Base-by-base conservation (phyloP, 2,329 filamentous ascomycete genomes). In the Apiospora malaysiana region DNA sequence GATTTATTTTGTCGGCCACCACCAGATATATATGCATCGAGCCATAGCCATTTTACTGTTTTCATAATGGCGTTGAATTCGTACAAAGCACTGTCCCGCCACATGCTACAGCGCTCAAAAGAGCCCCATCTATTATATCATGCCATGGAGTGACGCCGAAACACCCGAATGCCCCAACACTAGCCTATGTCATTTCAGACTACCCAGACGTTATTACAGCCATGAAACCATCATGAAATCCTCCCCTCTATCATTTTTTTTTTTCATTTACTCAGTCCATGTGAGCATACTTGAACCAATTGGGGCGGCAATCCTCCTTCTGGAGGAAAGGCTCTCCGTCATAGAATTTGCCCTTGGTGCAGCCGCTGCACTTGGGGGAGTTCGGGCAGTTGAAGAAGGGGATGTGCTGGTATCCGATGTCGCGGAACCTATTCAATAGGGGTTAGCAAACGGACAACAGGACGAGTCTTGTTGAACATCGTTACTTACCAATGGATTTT, bases 341-440 rank as follows among this genome's bases (percentile, higher is more conserved):
- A 37, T 94, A 98, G 78, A 98, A 93, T 71, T 92, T 90, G 68
- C 95, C 96, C 0, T 93, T 89, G n/a, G 91, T 88, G 80, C 95
- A 98, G 75, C 93, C 94, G 75, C 88, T 92, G 81, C 95, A 98
- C 82, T 98, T 98, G 68, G 94, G 93, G 69, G 93, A 97, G 83
- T 97, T 98, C 73, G 96, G 96, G 80, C 96, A 99, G 85, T 99
- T 99, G 87, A 97, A 97, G 85, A 97, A 99, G 65, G 96, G 96
- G 69, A 98, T 95, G 77, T 99, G 96, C 78, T 98, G 94, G 84
- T 99, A 99, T 71, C 96, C 96, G 75, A 99, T 98, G 80, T 99
- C 96, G 69, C 95, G 95, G 91, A 99, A 99, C 95, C 95, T 97
- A 74, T 8, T 70, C 72, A 16, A 32, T 25, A 40, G 8, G 25